Evolutionary conservation across 352 stramenopile genomes (phyloP).

Genomic region (Phytophthora hybrid): DNA sequence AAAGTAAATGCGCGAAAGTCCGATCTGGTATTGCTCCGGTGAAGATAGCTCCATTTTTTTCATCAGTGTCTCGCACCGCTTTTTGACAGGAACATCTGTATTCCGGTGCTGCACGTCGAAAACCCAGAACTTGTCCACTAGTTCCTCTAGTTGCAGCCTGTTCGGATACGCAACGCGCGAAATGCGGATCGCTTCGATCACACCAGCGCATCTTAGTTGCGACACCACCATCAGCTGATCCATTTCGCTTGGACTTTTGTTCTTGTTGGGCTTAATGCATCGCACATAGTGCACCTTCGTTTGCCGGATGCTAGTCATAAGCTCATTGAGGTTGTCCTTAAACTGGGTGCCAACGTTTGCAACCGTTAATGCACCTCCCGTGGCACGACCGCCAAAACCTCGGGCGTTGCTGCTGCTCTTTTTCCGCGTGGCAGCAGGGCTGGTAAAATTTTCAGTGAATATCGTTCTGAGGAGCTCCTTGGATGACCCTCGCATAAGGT

Average conservation of each 20-base stretch:
- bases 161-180: constrained; percentile 98
- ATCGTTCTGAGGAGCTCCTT: constrained; percentile 65
- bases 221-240: constrained; percentile 94
- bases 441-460: constrained; percentile 56
- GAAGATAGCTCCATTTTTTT: constrained; percentile 66
- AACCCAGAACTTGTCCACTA: constrained; percentile 85
- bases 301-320: constrained; percentile 94
- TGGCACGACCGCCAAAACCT: constrained; percentile 42
- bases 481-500: constrained; percentile 76
- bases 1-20: constrained; percentile 84
- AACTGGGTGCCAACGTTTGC: constrained; percentile 84
- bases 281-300: constrained; percentile 98
- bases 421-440: constrained; percentile 24
- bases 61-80: constrained; percentile 68
- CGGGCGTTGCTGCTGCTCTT: constrained; percentile 37
- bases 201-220: constrained; percentile 97
- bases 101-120: constrained; percentile 57
- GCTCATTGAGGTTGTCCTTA: constrained; percentile 91
- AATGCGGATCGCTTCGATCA: constrained; percentile 99
- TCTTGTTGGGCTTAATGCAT: constrained; percentile 99
- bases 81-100: constrained; percentile 49
- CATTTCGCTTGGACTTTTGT: constrained; percentile 90
- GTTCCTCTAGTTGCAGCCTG: constrained; percentile 89
- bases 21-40: constrained; percentile 82
- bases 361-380: constrained; percentile 59